Conservation (phyloP, 495 filamentous ascomycete species). For the Terfezia claveryi region DNA sequence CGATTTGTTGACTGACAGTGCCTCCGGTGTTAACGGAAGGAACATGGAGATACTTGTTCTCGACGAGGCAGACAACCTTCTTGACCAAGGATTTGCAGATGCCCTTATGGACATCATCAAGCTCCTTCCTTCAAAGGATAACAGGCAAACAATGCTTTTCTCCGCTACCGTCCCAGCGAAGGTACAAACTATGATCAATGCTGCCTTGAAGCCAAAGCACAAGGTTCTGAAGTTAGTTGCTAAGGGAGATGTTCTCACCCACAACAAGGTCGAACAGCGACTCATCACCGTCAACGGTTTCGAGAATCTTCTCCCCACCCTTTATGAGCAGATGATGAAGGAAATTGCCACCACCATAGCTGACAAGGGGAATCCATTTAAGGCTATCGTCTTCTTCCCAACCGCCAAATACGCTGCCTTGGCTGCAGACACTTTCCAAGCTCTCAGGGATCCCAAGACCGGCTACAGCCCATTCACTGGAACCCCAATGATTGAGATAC, state of each 20-base stretch:
- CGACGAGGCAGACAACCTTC: conserved; percentile 81
- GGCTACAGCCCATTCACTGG: conserved; percentile 13
- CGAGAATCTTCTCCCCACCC: conserved; percentile 53
- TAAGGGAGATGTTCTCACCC: conserved; percentile 60
- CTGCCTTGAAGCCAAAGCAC: conserved; percentile 48
- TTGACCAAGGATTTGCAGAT: conserved; percentile 72
- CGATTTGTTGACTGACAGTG: conserved; percentile 56
- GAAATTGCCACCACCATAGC: conserved; percentile 5
- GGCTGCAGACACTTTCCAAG: conserved; percentile 35
- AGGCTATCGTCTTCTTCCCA: conserved; percentile 78
- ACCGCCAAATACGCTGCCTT: conserved; percentile 49
- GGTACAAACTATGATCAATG: conserved; percentile 55
- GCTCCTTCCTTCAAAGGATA: conserved; percentile 37
- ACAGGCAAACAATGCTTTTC: conserved; percentile 78
- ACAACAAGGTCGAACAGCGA: conserved; percentile 62
- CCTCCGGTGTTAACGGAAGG: conserved; percentile 44
- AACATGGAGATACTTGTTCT: conserved; percentile 61
- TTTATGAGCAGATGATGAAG: conserved; percentile 40
- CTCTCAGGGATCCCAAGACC: conserved; percentile 22
- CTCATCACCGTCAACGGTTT: conserved; percentile 39
- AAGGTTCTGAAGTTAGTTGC: conserved; percentile 65
- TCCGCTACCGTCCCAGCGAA: conserved; percentile 77
- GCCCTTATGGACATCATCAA: conserved; percentile 51
- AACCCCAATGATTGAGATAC: conserved; percentile 42
- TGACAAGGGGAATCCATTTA: conserved; percentile 42